Percentiles rank a stretch among this genome's conserved stretches.
These are phyloP conservation scores for Pezicula neosporulosa DNA, from an alignment of 2,329 filamentous ascomycete genomes.

Conservation along the genomic window DNA sequence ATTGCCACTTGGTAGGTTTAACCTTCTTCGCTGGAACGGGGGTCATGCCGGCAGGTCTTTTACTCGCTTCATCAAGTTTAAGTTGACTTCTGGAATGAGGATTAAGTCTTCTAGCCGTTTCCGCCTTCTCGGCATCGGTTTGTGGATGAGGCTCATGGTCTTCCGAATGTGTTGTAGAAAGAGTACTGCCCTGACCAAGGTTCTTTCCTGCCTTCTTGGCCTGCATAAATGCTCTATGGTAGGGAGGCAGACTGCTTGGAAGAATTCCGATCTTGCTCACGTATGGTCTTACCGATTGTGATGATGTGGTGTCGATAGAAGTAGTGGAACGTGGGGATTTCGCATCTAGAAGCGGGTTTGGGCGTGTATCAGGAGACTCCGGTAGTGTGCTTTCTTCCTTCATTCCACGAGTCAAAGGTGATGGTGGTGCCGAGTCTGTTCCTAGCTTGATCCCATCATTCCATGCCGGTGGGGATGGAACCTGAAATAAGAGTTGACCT, in stretches of 20 bases:
- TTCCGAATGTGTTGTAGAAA: slow-evolving; percentile 35
- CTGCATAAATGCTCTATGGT: slow-evolving; percentile 89
- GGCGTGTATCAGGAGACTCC: slow-evolving; percentile 7
- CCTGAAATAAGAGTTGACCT: slow-evolving; percentile 43
- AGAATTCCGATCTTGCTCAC: slow-evolving; percentile 87
- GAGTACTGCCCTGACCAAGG: slow-evolving; percentile 28
- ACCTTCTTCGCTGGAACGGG: slow-evolving; percentile 66
- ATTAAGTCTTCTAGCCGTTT: slow-evolving; percentile 76
- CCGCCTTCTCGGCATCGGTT: slow-evolving; percentile 74
- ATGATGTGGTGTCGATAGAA: slow-evolving; percentile 26
- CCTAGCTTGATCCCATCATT: slow-evolving; percentile 30
- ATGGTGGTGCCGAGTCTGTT: slow-evolving; percentile 14
- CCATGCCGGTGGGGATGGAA: slow-evolving; percentile 52
- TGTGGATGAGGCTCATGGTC: slow-evolving; percentile 35
- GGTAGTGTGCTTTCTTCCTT: not conserved
- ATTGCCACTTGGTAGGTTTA: slow-evolving; percentile 92
- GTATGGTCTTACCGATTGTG: slow-evolving; percentile 22
- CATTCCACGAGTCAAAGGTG: slow-evolving; percentile 11
- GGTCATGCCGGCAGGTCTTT: slow-evolving; percentile 59
- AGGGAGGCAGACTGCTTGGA: slow-evolving; percentile 84
- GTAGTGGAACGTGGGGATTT: slow-evolving; percentile 29
- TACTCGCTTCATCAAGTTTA: slow-evolving; percentile 61
- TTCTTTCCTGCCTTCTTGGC: slow-evolving; percentile 54
- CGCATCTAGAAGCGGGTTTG: slow-evolving; percentile 22
- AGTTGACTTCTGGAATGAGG: slow-evolving; percentile 75